Percentiles rank a stretch among this genome's conserved stretches.
phyloP scores from a whole-genome alignment of 495 filamentous ascomycete species.

The Penicillium verhagenii region DNA sequence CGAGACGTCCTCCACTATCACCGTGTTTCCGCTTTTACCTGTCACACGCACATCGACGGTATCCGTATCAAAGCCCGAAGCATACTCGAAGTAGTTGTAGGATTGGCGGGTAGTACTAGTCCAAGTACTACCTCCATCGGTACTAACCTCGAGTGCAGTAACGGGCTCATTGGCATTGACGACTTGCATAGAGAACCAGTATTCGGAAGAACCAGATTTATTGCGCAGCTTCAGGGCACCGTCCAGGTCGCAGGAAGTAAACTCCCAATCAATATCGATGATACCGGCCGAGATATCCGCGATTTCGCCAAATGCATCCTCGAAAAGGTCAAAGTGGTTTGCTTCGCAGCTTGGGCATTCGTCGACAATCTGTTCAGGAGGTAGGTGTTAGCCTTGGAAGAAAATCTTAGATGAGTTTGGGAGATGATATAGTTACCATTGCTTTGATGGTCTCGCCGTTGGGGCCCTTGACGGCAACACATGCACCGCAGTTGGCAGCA shows the following conservation, averaged over 20 bases:
- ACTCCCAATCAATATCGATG: conserved; percentile 53
- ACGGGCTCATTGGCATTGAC: conserved; percentile 56
- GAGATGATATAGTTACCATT: conserved; percentile 48
- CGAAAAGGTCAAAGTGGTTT: conserved; percentile 61
- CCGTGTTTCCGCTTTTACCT: conserved; percentile 41
- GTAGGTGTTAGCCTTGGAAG: not conserved
- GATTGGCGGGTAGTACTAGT: conserved; percentile 43
- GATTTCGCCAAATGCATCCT: conserved; percentile 51
- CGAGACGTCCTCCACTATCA: conserved; percentile 33
- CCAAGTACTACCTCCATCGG: conserved; percentile 56
- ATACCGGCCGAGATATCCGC: conserved; percentile 46
- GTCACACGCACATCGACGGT: conserved; percentile 55
- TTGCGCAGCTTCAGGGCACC: conserved; percentile 53
- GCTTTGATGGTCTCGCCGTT: conserved; percentile 57
- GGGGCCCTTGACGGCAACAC: conserved; percentile 54
- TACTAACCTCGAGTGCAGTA: conserved; percentile 53
- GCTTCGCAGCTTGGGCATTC: conserved; percentile 56
- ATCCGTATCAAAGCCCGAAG: conserved; percentile 50
- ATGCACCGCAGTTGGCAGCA: conserved; percentile 55
- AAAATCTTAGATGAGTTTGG: not conserved
- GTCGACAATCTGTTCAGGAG: conserved; percentile 51
- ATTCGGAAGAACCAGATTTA: conserved; percentile 54
- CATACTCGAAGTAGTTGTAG: conserved; percentile 63
- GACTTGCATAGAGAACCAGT: conserved; percentile 60
- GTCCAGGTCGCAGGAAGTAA: conserved; percentile 51